Evolutionary conservation across 495 filamentous ascomycete species (phyloP).

Genomic region (Recurvomyces mirabilis): DNA sequence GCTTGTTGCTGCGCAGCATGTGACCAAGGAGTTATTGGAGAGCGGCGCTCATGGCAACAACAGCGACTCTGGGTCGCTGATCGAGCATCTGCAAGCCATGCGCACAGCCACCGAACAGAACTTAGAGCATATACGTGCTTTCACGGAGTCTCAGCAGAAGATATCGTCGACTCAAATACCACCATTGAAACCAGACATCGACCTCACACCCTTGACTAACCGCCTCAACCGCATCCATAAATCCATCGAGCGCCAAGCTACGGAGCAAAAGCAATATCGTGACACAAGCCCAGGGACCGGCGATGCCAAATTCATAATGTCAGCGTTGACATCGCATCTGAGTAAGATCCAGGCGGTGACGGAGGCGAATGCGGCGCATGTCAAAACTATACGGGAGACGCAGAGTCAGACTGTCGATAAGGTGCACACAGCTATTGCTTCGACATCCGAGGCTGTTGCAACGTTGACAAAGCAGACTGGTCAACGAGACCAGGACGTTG

Average conservation of each 20-base stretch:
- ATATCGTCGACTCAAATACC: too few relatives aligned
- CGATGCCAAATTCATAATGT: conserved; percentile 16
- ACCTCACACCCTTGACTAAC: conserved; percentile 38
- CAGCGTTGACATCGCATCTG: conserved; percentile 16
- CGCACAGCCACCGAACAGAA: conserved; percentile 4
- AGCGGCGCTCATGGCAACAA: not conserved
- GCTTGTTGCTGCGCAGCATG: not conserved
- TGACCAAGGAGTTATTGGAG: not conserved
- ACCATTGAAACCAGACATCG: conserved; percentile 3
- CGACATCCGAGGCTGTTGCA: conserved; percentile 9
- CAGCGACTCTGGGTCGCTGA: conserved; percentile 1
- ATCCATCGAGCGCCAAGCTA: conserved; percentile 46
- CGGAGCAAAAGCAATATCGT: not conserved
- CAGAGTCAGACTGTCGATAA: conserved; percentile 10
- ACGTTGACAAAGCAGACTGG: not conserved
- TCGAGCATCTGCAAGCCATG: conserved; percentile 9
- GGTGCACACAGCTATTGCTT: conserved; percentile 10
- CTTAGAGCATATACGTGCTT: not conserved
- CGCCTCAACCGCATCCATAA: conserved; percentile 58
- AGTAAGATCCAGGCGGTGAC: conserved; percentile 18
- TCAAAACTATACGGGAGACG: conserved; percentile 10
- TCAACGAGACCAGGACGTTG: too few relatives aligned
- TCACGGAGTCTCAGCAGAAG: conserved; percentile 2
- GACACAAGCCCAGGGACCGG: conserved; percentile 3
- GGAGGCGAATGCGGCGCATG: conserved; percentile 11